Conservation (phyloP, 2,329 filamentous ascomycete genomes). For the Ceratocystis harringtonii region DNA sequence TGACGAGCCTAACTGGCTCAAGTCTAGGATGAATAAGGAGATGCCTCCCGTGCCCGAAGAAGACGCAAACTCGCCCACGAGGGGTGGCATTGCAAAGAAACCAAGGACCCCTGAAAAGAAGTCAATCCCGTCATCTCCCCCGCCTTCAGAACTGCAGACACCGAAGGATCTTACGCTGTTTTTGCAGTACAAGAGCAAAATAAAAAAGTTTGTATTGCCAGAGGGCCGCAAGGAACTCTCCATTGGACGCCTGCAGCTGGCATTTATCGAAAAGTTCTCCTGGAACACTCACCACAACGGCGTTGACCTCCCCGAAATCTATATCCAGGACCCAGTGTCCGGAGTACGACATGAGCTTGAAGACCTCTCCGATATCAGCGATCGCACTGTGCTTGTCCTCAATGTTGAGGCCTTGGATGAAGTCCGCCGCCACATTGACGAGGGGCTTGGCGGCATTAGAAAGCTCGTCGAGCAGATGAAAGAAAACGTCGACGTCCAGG, state of each 20-base stretch:
- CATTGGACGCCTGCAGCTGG: conserved; percentile 75
- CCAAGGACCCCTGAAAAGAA: conserved; percentile 16
- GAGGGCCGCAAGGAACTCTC: conserved; percentile 76
- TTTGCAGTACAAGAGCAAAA: conserved; percentile 88
- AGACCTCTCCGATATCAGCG: conserved; percentile 83
- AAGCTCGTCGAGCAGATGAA: conserved; percentile 75
- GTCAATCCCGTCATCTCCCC: conserved; percentile 28
- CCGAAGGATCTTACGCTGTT: conserved; percentile 88
- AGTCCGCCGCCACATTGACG: conserved; percentile 90
- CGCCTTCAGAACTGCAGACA: conserved; percentile 45
- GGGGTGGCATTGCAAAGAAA: conserved; percentile 17
- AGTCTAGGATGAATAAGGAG: conserved; percentile 4
- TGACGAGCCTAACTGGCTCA: conserved; percentile 1
- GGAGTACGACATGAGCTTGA: conserved; percentile 95
- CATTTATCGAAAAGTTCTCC: conserved; percentile 97
- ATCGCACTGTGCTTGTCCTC: conserved; percentile 83
- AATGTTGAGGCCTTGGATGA: conserved; percentile 91
- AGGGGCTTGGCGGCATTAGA: conserved; percentile 67
- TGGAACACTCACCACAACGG: conserved; percentile 97
- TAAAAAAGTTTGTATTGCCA: conserved; percentile 84
- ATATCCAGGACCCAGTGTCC: conserved; percentile 90
- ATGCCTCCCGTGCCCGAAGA: conserved; percentile 11
- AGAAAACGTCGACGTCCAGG: conserved; percentile 69
- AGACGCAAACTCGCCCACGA: background rate
- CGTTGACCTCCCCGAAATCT: conserved; percentile 85